Evolutionary conservation across 805 yeast species (phyloP), one percentile per base, ranked within the genome.

Genomic region (Cyberlindnera mrakii): DNA sequence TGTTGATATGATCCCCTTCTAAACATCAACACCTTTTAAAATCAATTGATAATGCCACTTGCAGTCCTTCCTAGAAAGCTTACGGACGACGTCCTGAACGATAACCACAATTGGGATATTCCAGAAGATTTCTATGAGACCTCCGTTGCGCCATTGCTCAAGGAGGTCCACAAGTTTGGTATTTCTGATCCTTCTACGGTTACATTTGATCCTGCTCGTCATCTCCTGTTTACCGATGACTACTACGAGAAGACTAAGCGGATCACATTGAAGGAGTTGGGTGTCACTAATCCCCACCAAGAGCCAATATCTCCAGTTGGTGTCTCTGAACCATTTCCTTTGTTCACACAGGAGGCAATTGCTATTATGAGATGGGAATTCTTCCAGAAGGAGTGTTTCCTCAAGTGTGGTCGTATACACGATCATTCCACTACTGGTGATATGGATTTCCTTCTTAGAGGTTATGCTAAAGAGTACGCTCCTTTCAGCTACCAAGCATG

Each of bases 281-380:
- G 77, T 0, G 58, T 71, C 43, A 44, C 46, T 5, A 35, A 43
- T 9, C 52, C 68, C 34, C 58, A 64, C 49, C 66, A 67, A 34
- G 62, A 66, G 45, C 80, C 75, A 55, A 74, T 78, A 41, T 68
- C 78, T 18, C 71, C 70, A 3, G 66, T 77, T 51, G 85, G 80
- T 16, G 82, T 75, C 18, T 65, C 74, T 42, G 79, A 73, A 42
- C 81, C 84, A 1, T 78, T 78, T 58, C 80, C 80, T 4, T 63
- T 78, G 37, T 78, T 78, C 60, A 76, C 81, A 1, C 74, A 75
- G 27, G 82, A 78, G 51, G 82, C 83, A 2, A 64, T 76, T 43
- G 71, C 70, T 33, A 70, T 78, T 37, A 77, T 78, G 82, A 72
- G 74, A 59, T 70, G 71, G 47, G 83, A 78, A 54, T 55, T 75